These are phyloP conservation scores for Cyclotella cryptica DNA, from an alignment of 108 stramenopile genomes.

Conservation along the genomic window DNA sequence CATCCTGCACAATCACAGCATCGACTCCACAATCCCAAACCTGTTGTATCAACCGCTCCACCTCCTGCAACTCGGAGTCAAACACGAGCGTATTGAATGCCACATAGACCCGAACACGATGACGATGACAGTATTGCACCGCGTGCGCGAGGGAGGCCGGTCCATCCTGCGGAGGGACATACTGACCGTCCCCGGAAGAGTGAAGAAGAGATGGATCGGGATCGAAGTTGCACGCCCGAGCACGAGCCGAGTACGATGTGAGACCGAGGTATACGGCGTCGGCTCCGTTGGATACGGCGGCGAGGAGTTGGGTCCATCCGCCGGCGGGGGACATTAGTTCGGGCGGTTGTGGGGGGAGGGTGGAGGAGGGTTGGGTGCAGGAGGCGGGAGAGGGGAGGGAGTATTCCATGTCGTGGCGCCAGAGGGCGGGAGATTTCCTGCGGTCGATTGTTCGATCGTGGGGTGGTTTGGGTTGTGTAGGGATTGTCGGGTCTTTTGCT, in stretches of 20 bases:
- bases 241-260: slow-evolving; percentile 72
- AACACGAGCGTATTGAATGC: slow-evolving; percentile 66
- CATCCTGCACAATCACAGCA: slow-evolving; percentile 82
- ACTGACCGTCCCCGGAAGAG: neutral
- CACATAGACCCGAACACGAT: slow-evolving; percentile 67
- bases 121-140: slow-evolving; percentile 50
- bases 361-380: neutral
- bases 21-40: slow-evolving; percentile 68
- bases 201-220: slow-evolving; percentile 53
- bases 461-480: neutral
- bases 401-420: slow-evolving; percentile 61
- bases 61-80: slow-evolving; percentile 70
- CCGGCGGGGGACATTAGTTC: slow-evolving; percentile 83
- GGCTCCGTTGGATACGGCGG: slow-evolving; percentile 82
- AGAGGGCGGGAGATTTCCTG: slow-evolving; percentile 75
- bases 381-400: neutral
- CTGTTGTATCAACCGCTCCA: slow-evolving; percentile 54
- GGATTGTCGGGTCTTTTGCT: too few relatives aligned
- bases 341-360: slow-evolving; percentile 46
- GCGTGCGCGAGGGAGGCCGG: slow-evolving; percentile 48
- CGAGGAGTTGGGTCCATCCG: slow-evolving; percentile 74
- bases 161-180: neutral
- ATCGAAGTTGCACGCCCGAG: slow-evolving; percentile 77
- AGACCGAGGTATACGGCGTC: slow-evolving; percentile 77
- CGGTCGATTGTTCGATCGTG: slow-evolving; percentile 57